Evolutionary conservation across 768 basidiomycete species (phyloP).

Genomic region (Porphyrellus cyaneotinctus): DNA sequence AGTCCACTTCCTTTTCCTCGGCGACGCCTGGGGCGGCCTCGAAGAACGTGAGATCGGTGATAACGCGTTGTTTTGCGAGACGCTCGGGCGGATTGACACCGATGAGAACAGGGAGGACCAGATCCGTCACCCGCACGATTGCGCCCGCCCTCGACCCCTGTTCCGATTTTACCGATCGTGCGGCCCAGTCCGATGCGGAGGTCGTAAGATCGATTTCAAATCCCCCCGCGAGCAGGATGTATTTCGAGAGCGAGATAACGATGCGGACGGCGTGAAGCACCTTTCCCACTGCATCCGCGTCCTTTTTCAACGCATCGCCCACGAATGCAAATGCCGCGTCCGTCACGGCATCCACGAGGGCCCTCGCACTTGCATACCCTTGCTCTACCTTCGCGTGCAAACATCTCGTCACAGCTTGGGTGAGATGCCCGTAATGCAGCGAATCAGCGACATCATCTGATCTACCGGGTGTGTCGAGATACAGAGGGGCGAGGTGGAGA

Average conservation of each 20-base stretch:
- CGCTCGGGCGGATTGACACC: slow-evolving; percentile 73
- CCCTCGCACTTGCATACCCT: slow-evolving; percentile 28
- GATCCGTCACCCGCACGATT: slow-evolving; percentile 40
- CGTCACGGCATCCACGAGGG: slow-evolving; percentile 35
- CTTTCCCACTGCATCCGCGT: no score
- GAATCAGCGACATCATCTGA: slow-evolving; percentile 54
- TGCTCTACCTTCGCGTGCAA: slow-evolving; percentile 10
- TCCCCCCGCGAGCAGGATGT: slow-evolving; percentile 47
- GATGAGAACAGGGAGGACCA: slow-evolving; percentile 54
- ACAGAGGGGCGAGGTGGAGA: slow-evolving; percentile 38
- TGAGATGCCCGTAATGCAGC: slow-evolving; percentile 62
- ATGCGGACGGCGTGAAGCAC: slow-evolving; percentile 36
- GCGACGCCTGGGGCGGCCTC: slow-evolving; percentile 25
- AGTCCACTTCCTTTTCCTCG: slow-evolving; percentile 27
- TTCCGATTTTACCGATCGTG: neutral
- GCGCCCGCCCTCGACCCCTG: slow-evolving; percentile 5
- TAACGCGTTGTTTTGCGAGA: slow-evolving; percentile 56
- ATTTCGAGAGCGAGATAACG: slow-evolving; percentile 42
- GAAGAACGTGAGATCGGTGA: slow-evolving; percentile 47
- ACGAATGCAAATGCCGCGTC: slow-evolving; percentile 37
- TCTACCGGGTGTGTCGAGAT: slow-evolving; percentile 42
- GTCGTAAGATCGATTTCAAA: slow-evolving; percentile 40
- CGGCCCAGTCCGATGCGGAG: slow-evolving; percentile 1
- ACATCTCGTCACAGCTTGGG: slow-evolving; percentile 42
- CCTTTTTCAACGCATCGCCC: neutral